A percentile compares a stretch with the other conserved stretches of the same genome.
Evolutionary conservation across 2,329 filamentous ascomycete genomes (phyloP).

Genomic region (Colletotrichum musicola): DNA sequence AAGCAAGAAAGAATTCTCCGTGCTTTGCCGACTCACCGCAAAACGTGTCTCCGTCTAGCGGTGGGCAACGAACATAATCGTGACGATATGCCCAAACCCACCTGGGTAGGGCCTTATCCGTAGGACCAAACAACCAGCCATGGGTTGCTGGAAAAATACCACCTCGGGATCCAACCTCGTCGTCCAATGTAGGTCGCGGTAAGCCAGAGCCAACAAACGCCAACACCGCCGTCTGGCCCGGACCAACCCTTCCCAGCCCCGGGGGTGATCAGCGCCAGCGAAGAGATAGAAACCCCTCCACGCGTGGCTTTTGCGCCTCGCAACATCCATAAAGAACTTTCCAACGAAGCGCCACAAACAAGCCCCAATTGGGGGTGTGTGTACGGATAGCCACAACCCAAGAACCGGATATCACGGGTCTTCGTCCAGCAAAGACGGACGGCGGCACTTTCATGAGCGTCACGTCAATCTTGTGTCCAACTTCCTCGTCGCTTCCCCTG

Average conservation of each 20-base stretch:
- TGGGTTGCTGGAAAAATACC: neutral
- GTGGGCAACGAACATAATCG: no score
- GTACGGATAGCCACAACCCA: no score
- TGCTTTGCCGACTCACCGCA: neutral
- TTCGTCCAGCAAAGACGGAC: no score
- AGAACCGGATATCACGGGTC: no score
- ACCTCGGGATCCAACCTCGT: conserved; percentile 5
- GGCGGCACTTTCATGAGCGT: no score
- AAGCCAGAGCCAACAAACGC: conserved; percentile 8
- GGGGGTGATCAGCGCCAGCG: neutral
- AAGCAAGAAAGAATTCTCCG: neutral
- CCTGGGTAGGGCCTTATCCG: neutral
- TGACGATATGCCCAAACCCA: neutral
- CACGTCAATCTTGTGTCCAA: no score
- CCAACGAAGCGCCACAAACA: neutral
- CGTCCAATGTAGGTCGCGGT: neutral
- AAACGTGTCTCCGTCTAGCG: neutral
- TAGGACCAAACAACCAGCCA: neutral
- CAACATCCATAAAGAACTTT: neutral
- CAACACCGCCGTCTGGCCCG: conserved; percentile 16
- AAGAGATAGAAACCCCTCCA: no score
- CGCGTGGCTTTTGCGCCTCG: conserved; percentile 30
- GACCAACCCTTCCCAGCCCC: conserved; percentile 3
- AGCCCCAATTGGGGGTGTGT: neutral
- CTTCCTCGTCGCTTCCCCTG: no score